Evolutionary conservation across 2,329 filamentous ascomycete genomes (phyloP).

Genomic region (Ceratocystis eucalypticola): DNA sequence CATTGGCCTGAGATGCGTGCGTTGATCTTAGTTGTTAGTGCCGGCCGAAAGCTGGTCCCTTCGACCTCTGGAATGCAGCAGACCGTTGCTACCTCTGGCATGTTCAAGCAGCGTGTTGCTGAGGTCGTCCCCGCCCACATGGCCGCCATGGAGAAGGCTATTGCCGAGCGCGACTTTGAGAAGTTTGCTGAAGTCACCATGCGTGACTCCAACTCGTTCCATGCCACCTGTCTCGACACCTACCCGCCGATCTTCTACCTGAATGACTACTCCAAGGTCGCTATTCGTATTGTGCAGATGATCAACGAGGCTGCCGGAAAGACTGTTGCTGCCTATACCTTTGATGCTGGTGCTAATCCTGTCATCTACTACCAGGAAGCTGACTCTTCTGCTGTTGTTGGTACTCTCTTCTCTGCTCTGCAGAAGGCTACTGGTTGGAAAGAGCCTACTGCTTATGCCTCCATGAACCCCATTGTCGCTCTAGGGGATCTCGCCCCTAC

Average conservation of each 20-base stretch:
- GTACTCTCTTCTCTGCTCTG: slow-evolving; percentile 59
- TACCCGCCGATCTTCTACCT: slow-evolving; percentile 98
- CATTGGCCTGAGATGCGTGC: slow-evolving; percentile 97
- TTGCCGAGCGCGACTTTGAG: slow-evolving; percentile 66
- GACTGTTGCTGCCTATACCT: slow-evolving; percentile 84
- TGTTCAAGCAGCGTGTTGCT: slow-evolving; percentile 65
- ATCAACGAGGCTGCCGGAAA: slow-evolving; percentile 72
- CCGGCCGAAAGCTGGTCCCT: slow-evolving; percentile 89
- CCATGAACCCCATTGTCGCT: slow-evolving; percentile 40
- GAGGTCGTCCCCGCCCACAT: slow-evolving; percentile 72
- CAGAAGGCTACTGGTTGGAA: slow-evolving; percentile 59
- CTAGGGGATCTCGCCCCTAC: slow-evolving; percentile 50
- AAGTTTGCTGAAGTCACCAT: slow-evolving; percentile 83
- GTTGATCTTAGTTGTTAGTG: slow-evolving; percentile 77
- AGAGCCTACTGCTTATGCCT: slow-evolving; percentile 33
- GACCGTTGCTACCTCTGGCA: slow-evolving; percentile 78
- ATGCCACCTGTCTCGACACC: slow-evolving; percentile 86
- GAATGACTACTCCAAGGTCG: slow-evolving; percentile 81
- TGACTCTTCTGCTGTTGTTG: slow-evolving; percentile 58
- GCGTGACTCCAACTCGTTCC: slow-evolving; percentile 95
- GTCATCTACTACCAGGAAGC: slow-evolving; percentile 90
- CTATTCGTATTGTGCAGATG: slow-evolving; percentile 75
- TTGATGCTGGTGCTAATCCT: slow-evolving; percentile 92
- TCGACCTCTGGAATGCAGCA: slow-evolving; percentile 94
- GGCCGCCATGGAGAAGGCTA: slow-evolving; percentile 70